Conservation (phyloP, 2,329 filamentous ascomycete species). For the Chlorencoelia australis region DNA sequence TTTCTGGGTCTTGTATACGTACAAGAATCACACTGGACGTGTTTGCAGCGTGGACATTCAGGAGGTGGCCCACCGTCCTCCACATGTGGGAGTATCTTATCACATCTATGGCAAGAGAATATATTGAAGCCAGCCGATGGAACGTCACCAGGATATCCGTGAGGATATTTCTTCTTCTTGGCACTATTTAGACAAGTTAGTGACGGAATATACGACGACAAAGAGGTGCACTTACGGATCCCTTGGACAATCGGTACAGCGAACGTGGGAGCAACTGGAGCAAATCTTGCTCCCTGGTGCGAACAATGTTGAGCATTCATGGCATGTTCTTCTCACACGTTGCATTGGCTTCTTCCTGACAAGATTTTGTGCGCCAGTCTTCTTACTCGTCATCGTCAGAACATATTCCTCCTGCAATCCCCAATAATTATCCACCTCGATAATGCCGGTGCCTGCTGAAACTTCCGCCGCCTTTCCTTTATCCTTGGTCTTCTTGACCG, state of each 20-base stretch:
- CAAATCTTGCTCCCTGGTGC: conserved; percentile 51
- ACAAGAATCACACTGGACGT: conserved; percentile 50
- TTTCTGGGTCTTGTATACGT: conserved; percentile 36
- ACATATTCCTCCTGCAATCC: conserved; percentile 35
- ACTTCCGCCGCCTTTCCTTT: conserved; percentile 40
- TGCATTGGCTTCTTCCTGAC: conserved; percentile 63
- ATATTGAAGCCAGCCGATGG: conserved; percentile 23
- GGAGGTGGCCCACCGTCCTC: conserved; percentile 22
- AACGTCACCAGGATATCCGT: conserved; percentile 57
- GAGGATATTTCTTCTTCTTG: conserved; percentile 59
- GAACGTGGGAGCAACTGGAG: conserved; percentile 56
- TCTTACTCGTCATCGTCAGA: conserved; percentile 54
- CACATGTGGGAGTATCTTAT: conserved; percentile 40
- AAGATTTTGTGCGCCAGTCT: conserved; percentile 54
- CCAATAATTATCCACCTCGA: conserved; percentile 18
- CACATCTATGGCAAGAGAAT: conserved; percentile 54
- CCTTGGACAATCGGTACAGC: conserved; percentile 72
- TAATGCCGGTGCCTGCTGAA: conserved; percentile 31
- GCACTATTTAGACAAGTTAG: conserved; percentile 33
- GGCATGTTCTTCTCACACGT: conserved; percentile 65
- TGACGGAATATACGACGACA: background rate
- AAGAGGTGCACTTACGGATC: conserved; percentile 53
- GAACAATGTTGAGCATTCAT: conserved; percentile 61
- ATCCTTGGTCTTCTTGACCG: conserved; percentile 42
- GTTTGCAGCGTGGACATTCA: conserved; percentile 49